Evolutionary conservation across 2,329 filamentous ascomycete genomes (phyloP).

Genomic region (Aspergillus fumigatiaffinis): DNA sequence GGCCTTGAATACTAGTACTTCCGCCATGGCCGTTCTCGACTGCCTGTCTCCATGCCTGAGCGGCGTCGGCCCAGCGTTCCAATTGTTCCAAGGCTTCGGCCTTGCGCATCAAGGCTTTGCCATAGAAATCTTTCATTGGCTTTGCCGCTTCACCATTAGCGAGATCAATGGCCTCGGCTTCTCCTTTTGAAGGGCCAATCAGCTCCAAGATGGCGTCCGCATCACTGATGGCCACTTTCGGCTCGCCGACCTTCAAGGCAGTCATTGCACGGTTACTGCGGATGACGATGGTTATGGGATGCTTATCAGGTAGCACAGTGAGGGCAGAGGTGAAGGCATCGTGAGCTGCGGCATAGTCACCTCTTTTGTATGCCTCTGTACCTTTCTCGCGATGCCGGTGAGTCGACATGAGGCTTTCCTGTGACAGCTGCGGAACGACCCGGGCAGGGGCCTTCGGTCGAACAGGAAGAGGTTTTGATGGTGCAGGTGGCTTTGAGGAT

Average conservation of each 20-base stretch:
- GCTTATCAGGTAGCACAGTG: conserved; percentile 66
- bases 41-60: conserved; percentile 72
- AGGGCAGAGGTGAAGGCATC: conserved; percentile 76
- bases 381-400: conserved; percentile 75
- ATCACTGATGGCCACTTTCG: conserved; percentile 80
- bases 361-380: conserved; percentile 86
- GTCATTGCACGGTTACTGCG: conserved; percentile 89
- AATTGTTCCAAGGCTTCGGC: conserved; percentile 93
- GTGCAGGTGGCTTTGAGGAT: conserved; percentile 39
- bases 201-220: conserved; percentile 74
- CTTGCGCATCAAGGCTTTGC: conserved; percentile 89
- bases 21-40: conserved; percentile 86
- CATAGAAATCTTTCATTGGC: conserved; percentile 89
- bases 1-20: conserved; percentile 74
- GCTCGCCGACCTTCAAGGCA: conserved; percentile 84
- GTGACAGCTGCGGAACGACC: conserved; percentile 60
- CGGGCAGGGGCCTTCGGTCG: conserved; percentile 48
- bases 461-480: conserved; percentile 42
- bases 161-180: conserved; percentile 73
- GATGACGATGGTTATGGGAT: conserved; percentile 83
- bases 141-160: conserved; percentile 62
- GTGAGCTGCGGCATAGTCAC: conserved; percentile 86
- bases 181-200: conserved; percentile 75
- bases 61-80: conserved; percentile 88
- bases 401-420: conserved; percentile 68